phyloP scores from a whole-genome alignment of 768 basidiomycete species.

The Sutorius australiensis region DNA sequence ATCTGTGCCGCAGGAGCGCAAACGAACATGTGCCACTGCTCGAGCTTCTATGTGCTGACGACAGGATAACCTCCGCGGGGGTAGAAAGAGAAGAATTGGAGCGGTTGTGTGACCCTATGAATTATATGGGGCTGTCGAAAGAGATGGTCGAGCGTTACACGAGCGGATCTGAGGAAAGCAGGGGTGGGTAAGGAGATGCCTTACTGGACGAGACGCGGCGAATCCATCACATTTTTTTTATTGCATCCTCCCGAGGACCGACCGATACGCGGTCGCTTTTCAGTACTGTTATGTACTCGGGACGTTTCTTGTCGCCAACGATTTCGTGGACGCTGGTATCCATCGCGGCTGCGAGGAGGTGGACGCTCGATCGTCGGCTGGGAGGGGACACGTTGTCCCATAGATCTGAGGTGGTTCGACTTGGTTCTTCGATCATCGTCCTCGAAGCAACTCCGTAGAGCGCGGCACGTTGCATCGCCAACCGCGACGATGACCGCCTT shows the following conservation, averaged over 20 bases:
- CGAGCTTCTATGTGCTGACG: slow-evolving; percentile 31
- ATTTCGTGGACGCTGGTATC: not conserved
- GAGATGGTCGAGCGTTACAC: slow-evolving; percentile 23
- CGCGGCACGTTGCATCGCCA: slow-evolving; percentile 26
- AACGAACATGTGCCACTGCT: slow-evolving; percentile 29
- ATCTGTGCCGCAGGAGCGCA: slow-evolving; percentile 34
- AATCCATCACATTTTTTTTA: slow-evolving; percentile 9
- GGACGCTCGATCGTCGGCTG: not conserved
- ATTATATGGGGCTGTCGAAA: slow-evolving; percentile 37
- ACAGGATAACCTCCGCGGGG: slow-evolving; percentile 23
- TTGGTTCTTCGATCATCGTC: slow-evolving; percentile 29
- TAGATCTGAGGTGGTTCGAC: not conserved
- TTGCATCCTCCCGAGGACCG: slow-evolving; percentile 1
- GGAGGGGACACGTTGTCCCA: not conserved
- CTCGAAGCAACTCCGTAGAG: slow-evolving; percentile 30
- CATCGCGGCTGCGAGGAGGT: not conserved
- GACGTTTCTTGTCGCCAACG: not conserved
- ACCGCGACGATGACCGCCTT: slow-evolving; percentile 10
- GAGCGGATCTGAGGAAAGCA: not conserved
- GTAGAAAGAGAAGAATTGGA: slow-evolving; percentile 27
- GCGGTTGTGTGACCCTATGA: slow-evolving; percentile 36
- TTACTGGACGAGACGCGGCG: slow-evolving; percentile 1
- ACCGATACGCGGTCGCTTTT: not conserved
- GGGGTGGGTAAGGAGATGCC: not conserved
- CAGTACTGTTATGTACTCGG: not conserved